Evolutionary conservation across 352 stramenopile genomes (phyloP).

Genomic region (Achlya hypogyna): DNA sequence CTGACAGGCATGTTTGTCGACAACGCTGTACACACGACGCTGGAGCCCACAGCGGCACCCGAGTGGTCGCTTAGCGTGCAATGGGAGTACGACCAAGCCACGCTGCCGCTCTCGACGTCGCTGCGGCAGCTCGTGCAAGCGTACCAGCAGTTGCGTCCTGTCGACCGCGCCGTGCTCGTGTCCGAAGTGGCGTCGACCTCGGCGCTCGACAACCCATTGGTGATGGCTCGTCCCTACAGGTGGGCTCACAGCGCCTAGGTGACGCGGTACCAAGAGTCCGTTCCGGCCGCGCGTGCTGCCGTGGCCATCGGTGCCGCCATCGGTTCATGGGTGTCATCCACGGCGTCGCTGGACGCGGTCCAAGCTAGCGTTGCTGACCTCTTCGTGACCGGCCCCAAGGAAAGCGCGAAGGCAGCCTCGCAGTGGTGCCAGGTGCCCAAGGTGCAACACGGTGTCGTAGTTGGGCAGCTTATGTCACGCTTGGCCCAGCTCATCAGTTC

Average conservation of each 20-base stretch:
- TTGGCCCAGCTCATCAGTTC: slow-evolving; percentile 57
- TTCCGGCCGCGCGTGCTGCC: slow-evolving; percentile 63
- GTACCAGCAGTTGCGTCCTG: slow-evolving; percentile 59
- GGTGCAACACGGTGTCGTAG: slow-evolving; percentile 36
- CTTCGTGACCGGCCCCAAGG: not conserved
- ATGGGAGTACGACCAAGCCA: slow-evolving; percentile 49
- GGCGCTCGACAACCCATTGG: not conserved
- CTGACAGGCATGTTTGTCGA: slow-evolving; percentile 43
- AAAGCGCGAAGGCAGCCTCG: not conserved
- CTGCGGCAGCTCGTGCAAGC: slow-evolving; percentile 61
- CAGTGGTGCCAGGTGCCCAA: not conserved
- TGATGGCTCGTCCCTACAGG: not conserved
- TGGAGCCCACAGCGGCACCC: slow-evolving; percentile 52
- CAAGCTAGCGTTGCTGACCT: not conserved
- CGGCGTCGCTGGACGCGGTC: not conserved
- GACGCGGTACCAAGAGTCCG: slow-evolving; percentile 28
- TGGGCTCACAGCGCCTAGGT: not conserved
- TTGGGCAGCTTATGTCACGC: slow-evolving; percentile 61
- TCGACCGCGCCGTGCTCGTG: slow-evolving; percentile 61
- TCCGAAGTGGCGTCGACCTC: slow-evolving; percentile 36
- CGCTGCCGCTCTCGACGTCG: slow-evolving; percentile 51
- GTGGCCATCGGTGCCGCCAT: slow-evolving; percentile 65
- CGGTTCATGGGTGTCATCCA: slow-evolving; percentile 23
- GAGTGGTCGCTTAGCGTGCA: slow-evolving; percentile 48
- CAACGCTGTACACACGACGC: slow-evolving; percentile 73